These are phyloP conservation scores for Penicillium sp. DNA, from an alignment of 2,329 filamentous ascomycete species.

Conservation along the genomic window DNA sequence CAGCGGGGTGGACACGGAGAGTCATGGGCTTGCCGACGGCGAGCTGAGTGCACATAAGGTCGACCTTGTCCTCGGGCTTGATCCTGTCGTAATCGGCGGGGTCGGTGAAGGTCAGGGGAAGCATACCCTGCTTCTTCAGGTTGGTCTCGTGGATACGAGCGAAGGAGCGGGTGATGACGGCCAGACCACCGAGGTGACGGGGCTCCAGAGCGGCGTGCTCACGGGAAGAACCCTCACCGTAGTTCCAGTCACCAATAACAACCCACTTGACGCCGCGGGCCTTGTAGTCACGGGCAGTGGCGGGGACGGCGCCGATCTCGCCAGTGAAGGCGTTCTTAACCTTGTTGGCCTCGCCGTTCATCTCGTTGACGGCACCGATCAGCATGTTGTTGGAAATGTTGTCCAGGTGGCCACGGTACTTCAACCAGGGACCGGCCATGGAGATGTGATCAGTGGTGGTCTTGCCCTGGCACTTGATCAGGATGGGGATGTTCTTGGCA, in stretches of 20 bases:
- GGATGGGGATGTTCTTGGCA: slow-evolving; percentile 75
- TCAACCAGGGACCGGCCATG: slow-evolving; percentile 93
- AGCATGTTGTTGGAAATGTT: slow-evolving; percentile 98
- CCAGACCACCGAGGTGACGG: slow-evolving; percentile 91
- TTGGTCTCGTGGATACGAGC: slow-evolving; percentile 99
- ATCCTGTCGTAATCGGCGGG: slow-evolving; percentile 98
- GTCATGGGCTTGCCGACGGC: slow-evolving; percentile 91
- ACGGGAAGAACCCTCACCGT: slow-evolving; percentile 94
- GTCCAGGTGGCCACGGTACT: slow-evolving; percentile 98
- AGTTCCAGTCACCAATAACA: slow-evolving; percentile 99
- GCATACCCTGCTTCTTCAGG: slow-evolving; percentile 99
- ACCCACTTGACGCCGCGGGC: slow-evolving; percentile 94
- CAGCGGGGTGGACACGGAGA: slow-evolving; percentile 86
- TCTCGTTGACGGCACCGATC: slow-evolving; percentile 92
- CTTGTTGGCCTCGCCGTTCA: slow-evolving; percentile 97
- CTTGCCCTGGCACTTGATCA: slow-evolving; percentile 97
- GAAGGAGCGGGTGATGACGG: slow-evolving; percentile 93
- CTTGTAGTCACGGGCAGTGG: slow-evolving; percentile 97
- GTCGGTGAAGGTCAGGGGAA: slow-evolving; percentile 91
- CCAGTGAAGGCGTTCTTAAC: slow-evolving; percentile 85
- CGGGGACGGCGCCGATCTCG: slow-evolving; percentile 83
- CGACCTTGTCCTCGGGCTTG: slow-evolving; percentile 85
- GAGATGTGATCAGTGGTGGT: slow-evolving; percentile 97
- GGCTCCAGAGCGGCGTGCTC: slow-evolving; percentile 98
- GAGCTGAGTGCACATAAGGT: slow-evolving; percentile 83